Percentiles rank a stretch among this genome's conserved stretches.
phyloP scores from a whole-genome alignment of 2,329 filamentous ascomycete genomes.

The Cadophora malorum region DNA sequence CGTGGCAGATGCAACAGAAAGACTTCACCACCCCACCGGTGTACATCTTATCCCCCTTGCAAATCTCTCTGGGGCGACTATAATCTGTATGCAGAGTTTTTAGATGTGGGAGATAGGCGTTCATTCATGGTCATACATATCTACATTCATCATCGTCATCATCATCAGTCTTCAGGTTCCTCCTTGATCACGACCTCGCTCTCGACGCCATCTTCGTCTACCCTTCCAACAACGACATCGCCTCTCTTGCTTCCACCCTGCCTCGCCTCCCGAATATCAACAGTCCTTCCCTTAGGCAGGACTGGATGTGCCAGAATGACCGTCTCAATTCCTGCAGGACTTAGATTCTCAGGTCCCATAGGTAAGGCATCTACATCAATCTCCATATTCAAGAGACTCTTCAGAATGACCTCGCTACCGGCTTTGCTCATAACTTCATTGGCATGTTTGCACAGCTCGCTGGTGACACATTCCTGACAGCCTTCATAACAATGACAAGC shows the following conservation, averaged over 20 bases:
- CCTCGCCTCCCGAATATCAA: constrained; percentile 37
- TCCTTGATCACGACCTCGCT: constrained; percentile 41
- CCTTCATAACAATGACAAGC: constrained; percentile 79
- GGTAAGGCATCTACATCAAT: constrained; percentile 86
- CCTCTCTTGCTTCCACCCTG: constrained; percentile 41
- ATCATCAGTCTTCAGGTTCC: constrained; percentile 37
- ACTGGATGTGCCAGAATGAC: constrained; percentile 77
- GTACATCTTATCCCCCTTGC: neutral
- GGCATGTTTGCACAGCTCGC: constrained; percentile 81
- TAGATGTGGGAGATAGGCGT: neutral
- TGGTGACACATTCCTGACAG: constrained; percentile 89
- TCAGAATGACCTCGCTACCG: constrained; percentile 81
- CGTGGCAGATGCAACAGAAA: too few species aligned
- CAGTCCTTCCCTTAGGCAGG: constrained; percentile 34
- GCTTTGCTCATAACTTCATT: constrained; percentile 96
- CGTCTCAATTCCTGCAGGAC: constrained; percentile 79
- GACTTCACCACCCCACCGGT: too few species aligned
- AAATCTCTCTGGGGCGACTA: neutral
- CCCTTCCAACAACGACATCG: constrained; percentile 39
- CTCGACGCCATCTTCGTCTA: constrained; percentile 38
- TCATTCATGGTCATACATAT: neutral
- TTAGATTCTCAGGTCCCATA: constrained; percentile 78
- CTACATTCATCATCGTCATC: neutral
- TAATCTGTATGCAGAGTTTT: neutral
- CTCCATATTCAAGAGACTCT: constrained; percentile 74